A percentile compares a stretch with the other conserved stretches of the same genome.
phyloP scores from a whole-genome alignment of 306 rosid species.

The Abrus precatorius region DNA sequence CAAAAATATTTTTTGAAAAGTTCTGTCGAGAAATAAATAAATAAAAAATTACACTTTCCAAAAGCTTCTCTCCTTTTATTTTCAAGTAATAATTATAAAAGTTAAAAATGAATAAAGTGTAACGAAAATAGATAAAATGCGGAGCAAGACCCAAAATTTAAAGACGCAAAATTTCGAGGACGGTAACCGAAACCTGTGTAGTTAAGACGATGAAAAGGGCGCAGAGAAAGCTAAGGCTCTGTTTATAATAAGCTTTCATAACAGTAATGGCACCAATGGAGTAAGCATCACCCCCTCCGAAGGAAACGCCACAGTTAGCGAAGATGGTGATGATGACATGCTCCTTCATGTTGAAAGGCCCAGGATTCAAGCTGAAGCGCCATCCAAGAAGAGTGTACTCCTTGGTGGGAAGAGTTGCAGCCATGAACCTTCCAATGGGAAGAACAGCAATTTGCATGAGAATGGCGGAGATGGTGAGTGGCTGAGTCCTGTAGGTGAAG shows the following conservation, averaged over 20 bases:
- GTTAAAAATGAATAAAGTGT: neutral
- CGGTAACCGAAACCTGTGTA: conserved; percentile 64
- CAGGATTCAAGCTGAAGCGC: conserved; percentile 76
- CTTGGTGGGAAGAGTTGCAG: conserved; percentile 69
- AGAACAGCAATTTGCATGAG: conserved; percentile 93
- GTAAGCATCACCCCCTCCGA: conserved; percentile 98
- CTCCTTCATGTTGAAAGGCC: conserved; percentile 94
- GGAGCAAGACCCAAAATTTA: neutral
- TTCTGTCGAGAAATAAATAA: neutral
- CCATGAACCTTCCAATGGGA: conserved; percentile 92
- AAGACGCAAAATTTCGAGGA: neutral
- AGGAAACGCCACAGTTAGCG: conserved; percentile 87
- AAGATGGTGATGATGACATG: conserved; percentile 94
- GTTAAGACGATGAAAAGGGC: conserved; percentile 84
- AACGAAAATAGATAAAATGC: neutral
- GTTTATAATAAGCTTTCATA: conserved; percentile 92
- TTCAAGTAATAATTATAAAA: neutral
- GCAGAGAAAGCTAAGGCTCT: conserved; percentile 69
- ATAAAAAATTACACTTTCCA: neutral
- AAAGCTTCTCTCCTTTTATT: neutral
- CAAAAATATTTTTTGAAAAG: neutral
- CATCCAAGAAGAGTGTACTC: conserved; percentile 57
- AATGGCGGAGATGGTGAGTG: conserved; percentile 87
- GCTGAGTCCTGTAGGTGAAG: conserved; percentile 95
- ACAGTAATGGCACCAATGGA: conserved; percentile 97